A percentile compares a stretch with the other conserved stretches of the same genome.
Evolutionary conservation across 2,329 filamentous ascomycete species (phyloP).

Genomic region (Calonectria honghensis): DNA sequence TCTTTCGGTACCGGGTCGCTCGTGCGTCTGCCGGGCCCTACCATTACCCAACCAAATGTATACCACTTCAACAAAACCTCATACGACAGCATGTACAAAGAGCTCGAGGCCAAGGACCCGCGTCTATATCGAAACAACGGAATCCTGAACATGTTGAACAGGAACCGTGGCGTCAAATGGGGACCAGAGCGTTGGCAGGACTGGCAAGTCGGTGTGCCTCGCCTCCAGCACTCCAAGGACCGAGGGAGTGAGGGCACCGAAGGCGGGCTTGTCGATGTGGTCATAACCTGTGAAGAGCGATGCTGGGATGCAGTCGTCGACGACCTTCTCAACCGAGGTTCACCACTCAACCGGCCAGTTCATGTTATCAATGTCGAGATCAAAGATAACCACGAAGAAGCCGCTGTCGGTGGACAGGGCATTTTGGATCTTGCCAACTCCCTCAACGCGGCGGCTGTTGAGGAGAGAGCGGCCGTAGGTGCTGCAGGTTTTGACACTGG

Average conservation of each 20-base stretch:
- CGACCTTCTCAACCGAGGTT: conserved; percentile 89
- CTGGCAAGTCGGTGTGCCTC: conserved; percentile 91
- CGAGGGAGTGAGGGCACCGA: conserved; percentile 88
- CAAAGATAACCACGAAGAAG: conserved; percentile 98
- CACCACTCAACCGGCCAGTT: conserved; percentile 91
- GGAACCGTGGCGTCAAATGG: conserved; percentile 94
- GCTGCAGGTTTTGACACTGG: conserved; percentile 81
- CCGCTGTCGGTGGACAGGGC: conserved; percentile 89
- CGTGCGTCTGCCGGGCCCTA: conserved; percentile 93
- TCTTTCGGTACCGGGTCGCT: conserved; percentile 98
- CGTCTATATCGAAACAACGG: conserved; percentile 94
- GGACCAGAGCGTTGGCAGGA: conserved; percentile 98
- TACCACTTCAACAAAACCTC: conserved; percentile 99
- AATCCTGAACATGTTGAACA: conserved; percentile 94
- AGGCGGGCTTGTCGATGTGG: conserved; percentile 91
- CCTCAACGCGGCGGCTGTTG: conserved; percentile 85
- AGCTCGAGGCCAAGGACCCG: conserved; percentile 89
- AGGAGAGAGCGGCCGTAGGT: conserved; percentile 83
- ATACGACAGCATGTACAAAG: conserved; percentile 95
- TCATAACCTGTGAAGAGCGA: conserved; percentile 97
- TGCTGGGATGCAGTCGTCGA: conserved; percentile 99
- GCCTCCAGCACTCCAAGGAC: conserved; percentile 84
- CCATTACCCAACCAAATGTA: conserved; percentile 94
- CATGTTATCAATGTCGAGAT: conserved; percentile 99
- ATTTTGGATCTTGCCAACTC: conserved; percentile 93